Base-by-base conservation (phyloP, 2,329 filamentous ascomycete species). In the Aspergillus transmontanensis region DNA sequence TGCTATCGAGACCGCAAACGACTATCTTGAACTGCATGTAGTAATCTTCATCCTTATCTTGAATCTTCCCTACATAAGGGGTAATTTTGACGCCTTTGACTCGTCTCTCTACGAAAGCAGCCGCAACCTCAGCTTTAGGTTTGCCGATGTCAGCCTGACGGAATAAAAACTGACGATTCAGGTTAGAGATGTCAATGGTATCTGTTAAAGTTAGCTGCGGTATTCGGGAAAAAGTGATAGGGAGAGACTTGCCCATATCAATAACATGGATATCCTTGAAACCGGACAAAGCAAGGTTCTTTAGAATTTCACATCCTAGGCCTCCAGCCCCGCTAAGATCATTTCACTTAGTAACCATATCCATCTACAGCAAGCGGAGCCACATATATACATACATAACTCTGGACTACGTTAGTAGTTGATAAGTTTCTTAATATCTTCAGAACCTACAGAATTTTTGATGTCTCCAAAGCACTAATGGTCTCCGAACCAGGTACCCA, bases 241-340 rank as follows among this genome's bases (percentile, higher is more conserved):
- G 58, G 34, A 32, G 45, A 19, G n/a, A 75, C 84, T 63, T 80
- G 90, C 91, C 92, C 95, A 99, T 99, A 80, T 99, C 95, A 72
- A 99, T 98, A 63, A 99, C 95, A 82, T 99, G 93, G 69, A 99
- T 97, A 73, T 97, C 88, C 78, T 91, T 96, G 83, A 99, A 99
- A 32, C 94, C 93, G 2, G 94, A 97, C 58, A 99, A 85, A 48
- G 95, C 95, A 39, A 99, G 85, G 73, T 99, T 93, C 83, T 99
- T 99, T 58, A 99, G 83, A 51, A 99, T 96, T 77, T 99, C 95
- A 73, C 95, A 99, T 68, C 95, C 95, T 64, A 99, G 80, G 12
- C 95, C 95, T 66, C 95, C 95, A 63, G 95, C 95, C 62, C 95
- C 95, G 69, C 94, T 97, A 58, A 16, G 73, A 28, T 26, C 16